phyloP scores from a whole-genome alignment of 306 rosid genomes.

The Vigna unguiculata region DNA sequence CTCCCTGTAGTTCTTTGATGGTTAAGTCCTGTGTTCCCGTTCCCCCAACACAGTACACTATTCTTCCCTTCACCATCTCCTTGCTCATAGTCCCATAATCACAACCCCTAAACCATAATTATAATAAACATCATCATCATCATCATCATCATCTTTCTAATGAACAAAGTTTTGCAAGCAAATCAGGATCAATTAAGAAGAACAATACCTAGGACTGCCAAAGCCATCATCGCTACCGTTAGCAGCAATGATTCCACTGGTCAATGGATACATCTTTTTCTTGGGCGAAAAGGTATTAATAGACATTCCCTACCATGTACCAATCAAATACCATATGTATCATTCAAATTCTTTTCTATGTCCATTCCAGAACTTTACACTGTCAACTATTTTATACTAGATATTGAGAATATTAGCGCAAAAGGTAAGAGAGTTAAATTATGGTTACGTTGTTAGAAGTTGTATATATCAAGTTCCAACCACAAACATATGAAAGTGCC shows the following conservation, averaged over 20 bases:
- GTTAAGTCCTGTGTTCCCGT: slow-evolving; percentile 47
- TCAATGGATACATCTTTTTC: slow-evolving; percentile 72
- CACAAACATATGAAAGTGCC: neutral
- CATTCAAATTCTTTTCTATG: no score
- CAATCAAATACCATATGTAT: neutral
- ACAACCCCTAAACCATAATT: slow-evolving; percentile 62
- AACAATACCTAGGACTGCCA: slow-evolving; percentile 65
- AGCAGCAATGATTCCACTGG: slow-evolving; percentile 65
- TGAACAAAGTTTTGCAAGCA: neutral
- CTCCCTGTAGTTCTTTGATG: slow-evolving; percentile 61
- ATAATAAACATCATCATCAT: no score
- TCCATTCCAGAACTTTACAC: no score
- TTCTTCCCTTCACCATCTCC: slow-evolving; percentile 71
- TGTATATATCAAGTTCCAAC: no score
- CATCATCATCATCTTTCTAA: neutral
- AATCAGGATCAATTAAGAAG: neutral
- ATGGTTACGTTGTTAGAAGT: no score
- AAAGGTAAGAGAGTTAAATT: no score
- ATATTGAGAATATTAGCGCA: no score
- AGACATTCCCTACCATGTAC: slow-evolving; percentile 62
- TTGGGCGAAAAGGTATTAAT: slow-evolving; percentile 68
- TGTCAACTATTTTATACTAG: no score
- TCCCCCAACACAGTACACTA: slow-evolving; percentile 67
- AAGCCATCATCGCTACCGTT: slow-evolving; percentile 34
- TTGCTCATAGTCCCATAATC: slow-evolving; percentile 59